Percentiles rank a stretch among this genome's conserved stretches.
Evolutionary conservation across 768 basidiomycete genomes (phyloP).

Genomic region (Leccinellum rugosiceps): DNA sequence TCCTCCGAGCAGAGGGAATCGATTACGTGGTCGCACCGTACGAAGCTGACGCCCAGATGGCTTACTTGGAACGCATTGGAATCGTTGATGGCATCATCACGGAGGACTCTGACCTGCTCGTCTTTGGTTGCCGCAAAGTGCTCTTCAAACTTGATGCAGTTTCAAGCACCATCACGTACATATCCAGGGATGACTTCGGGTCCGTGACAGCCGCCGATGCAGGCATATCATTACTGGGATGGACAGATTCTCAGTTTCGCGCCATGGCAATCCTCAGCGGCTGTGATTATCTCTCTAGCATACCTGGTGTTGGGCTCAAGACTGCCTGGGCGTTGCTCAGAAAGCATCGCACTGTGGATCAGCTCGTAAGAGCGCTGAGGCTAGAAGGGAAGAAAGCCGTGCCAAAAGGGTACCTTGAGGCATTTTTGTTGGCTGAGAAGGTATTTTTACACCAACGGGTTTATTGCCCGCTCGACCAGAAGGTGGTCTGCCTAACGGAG

Average conservation of each 20-base stretch:
- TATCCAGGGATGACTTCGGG: conserved; percentile 67
- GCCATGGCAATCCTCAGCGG: conserved; percentile 92
- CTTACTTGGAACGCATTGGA: conserved; percentile 81
- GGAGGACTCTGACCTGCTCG: conserved; percentile 96
- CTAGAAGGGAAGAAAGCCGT: conserved; percentile 84
- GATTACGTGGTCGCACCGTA: conserved; percentile 94
- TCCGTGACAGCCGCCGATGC: conserved; percentile 48
- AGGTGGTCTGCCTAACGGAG: conserved; percentile 68
- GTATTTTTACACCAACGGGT: conserved; percentile 94
- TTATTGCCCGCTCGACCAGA: conserved; percentile 68
- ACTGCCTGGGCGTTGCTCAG: conserved; percentile 81
- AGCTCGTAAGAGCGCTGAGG: conserved; percentile 69
- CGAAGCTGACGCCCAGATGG: conserved; percentile 96
- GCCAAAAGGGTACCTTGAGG: conserved; percentile 69
- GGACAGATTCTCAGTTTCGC: conserved; percentile 88
- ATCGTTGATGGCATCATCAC: conserved; percentile 90
- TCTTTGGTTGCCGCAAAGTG: conserved; percentile 92
- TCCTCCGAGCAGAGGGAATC: conserved; percentile 75
- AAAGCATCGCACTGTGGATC: conserved; percentile 84
- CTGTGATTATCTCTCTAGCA: conserved; percentile 90
- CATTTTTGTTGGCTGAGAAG: conserved; percentile 80
- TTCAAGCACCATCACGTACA: conserved; percentile 59
- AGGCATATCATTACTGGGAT: conserved; percentile 76
- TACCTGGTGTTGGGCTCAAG: conserved; percentile 90
- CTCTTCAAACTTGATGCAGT: conserved; percentile 88